Conservation (phyloP, 805 yeast species). For the Pichia nakasei region DNA sequence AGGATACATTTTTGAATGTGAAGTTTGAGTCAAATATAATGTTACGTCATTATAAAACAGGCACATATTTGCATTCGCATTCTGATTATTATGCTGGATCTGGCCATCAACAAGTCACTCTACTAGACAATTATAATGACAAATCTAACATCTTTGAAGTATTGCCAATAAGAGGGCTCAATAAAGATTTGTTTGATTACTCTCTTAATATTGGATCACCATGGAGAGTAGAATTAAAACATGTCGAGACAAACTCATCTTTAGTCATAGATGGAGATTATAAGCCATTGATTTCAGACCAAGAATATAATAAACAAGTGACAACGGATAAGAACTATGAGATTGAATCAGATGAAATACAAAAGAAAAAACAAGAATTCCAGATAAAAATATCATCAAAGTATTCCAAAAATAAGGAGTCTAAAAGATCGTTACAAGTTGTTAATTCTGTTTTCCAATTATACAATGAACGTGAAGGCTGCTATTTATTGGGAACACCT, state of each 20-base stretch:
- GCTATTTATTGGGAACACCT: constrained; percentile 68
- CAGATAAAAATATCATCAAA: constrained; percentile 43
- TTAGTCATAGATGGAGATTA: constrained; percentile 53
- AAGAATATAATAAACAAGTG: constrained; percentile 83
- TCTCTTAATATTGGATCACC: constrained; percentile 34
- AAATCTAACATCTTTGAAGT: constrained; percentile 66
- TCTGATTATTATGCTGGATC: constrained; percentile 42
- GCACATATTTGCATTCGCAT: constrained; percentile 79
- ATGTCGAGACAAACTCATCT: constrained; percentile 56
- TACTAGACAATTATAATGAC: constrained; percentile 54
- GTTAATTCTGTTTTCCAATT: constrained; percentile 65
- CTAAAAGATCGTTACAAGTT: constrained; percentile 37
- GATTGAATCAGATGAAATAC: not conserved
- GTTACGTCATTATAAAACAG: constrained; percentile 63
- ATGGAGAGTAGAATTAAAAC: constrained; percentile 57
- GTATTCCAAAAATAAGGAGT: constrained; percentile 26
- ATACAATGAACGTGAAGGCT: constrained; percentile 55
- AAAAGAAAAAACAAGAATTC: constrained; percentile 52
- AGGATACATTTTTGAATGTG: constrained; percentile 50
- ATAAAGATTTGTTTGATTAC: constrained; percentile 30
- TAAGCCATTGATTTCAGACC: constrained; percentile 84
- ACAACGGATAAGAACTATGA: constrained; percentile 24
- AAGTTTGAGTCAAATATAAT: constrained; percentile 65
- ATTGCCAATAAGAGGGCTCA: constrained; percentile 34
- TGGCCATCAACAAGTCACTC: constrained; percentile 70